phyloP scores from a whole-genome alignment of 495 filamentous ascomycete genomes.

The Aspergillus conjunctus region DNA sequence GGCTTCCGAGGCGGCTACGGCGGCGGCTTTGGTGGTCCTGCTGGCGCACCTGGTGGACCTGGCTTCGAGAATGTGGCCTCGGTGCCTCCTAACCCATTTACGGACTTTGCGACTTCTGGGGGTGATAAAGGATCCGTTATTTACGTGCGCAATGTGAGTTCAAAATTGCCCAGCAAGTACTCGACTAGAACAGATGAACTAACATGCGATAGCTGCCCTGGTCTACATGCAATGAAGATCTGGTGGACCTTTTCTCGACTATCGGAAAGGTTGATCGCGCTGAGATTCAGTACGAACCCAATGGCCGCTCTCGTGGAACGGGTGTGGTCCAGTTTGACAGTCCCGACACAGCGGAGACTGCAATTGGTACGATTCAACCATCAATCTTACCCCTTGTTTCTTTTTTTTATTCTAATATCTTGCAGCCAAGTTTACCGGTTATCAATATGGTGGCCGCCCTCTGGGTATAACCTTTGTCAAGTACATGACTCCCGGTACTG shows the following conservation, averaged over 20 bases:
- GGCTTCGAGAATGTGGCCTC: conserved; percentile 36
- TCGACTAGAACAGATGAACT: conserved; percentile 13
- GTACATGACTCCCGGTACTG: conserved; percentile 68
- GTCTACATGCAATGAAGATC: conserved; percentile 97
- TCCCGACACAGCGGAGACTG: conserved; percentile 82
- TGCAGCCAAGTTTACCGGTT: conserved; percentile 90
- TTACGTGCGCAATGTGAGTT: conserved; percentile 94
- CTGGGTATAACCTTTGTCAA: conserved; percentile 91
- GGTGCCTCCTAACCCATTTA: conserved; percentile 88
- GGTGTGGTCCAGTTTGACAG: conserved; percentile 93
- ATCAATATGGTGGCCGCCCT: conserved; percentile 94
- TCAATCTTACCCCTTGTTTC: background rate
- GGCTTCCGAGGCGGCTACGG: conserved; percentile 33
- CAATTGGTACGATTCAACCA: conserved; percentile 63
- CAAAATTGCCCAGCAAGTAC: background rate
- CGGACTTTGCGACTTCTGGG: conserved; percentile 86
- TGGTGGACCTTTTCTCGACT: conserved; percentile 93
- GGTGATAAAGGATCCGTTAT: conserved; percentile 82
- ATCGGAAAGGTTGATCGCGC: conserved; percentile 97
- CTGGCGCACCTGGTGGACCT: conserved; percentile 25
- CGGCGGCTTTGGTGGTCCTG: conserved; percentile 40
- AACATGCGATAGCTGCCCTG: conserved; percentile 73
- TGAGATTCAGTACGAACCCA: conserved; percentile 97
- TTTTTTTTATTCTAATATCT: background rate
- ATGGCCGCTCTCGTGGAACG: conserved; percentile 90